These are phyloP conservation scores for Forsythia suspensa DNA, from an alignment of 257 asterid species.

Conservation along the genomic window DNA sequence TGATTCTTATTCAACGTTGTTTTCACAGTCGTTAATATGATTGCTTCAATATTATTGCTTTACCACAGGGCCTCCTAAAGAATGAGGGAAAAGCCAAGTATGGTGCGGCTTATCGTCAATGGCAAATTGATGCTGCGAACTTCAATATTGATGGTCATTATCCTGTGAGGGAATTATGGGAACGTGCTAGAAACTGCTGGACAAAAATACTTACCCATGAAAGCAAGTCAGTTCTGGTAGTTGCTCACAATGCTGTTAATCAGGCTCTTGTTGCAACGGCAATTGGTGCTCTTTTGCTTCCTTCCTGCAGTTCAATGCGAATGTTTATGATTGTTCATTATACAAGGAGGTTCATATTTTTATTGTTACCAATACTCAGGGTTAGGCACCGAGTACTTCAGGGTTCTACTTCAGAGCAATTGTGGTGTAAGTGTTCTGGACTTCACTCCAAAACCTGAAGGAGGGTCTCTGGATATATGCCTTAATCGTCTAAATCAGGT, in stretches of 20 bases:
- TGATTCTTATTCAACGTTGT: not conserved
- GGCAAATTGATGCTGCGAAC: conserved; percentile 92
- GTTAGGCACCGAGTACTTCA: conserved; percentile 80
- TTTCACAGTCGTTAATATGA: not conserved
- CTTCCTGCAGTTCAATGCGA: not conserved
- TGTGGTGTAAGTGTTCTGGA: conserved; percentile 95
- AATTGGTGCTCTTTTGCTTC: conserved; percentile 47
- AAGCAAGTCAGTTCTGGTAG: conserved; percentile 77
- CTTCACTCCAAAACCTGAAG: conserved; percentile 75
- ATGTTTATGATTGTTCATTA: not conserved
- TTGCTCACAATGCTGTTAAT: conserved; percentile 97
- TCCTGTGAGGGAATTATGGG: conserved; percentile 94
- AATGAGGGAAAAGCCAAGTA: conserved; percentile 79
- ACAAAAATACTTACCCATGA: conserved; percentile 65
- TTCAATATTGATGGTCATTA: conserved; percentile 85
- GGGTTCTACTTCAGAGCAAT: conserved; percentile 89
- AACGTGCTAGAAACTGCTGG: conserved; percentile 88
- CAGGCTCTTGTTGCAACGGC: conserved; percentile 99
- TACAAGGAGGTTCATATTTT: not conserved
- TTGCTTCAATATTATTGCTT: conserved; percentile 10
- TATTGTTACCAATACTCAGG: conserved; percentile 37
- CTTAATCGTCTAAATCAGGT: conserved; percentile 96
- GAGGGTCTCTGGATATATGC: conserved; percentile 58
- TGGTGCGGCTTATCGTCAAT: conserved; percentile 80
- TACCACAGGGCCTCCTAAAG: conserved; percentile 76